These are phyloP conservation scores for Chrysanthemum lavandulifolium DNA, from an alignment of 129 eudicot species.

Conservation along the genomic window DNA sequence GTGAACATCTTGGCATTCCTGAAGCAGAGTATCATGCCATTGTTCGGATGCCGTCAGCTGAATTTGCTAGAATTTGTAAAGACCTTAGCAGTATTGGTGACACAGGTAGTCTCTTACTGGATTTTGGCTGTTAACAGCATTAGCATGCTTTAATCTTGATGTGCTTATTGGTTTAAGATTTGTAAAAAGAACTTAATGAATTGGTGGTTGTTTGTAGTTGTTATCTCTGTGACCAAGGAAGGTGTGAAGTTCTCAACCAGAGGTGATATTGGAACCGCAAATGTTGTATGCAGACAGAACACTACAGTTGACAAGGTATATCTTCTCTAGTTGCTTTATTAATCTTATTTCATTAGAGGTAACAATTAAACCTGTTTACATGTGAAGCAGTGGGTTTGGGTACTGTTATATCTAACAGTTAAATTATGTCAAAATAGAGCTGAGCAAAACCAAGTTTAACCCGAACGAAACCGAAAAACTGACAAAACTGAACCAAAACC, in stretches of 20 bases:
- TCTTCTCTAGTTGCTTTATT: background rate
- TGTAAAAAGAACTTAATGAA: background rate
- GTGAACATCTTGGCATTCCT: slow-evolving; percentile 92
- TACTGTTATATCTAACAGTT: background rate
- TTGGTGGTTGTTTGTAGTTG: slow-evolving; percentile 47
- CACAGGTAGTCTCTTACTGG: slow-evolving; percentile 48
- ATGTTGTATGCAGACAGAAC: slow-evolving; percentile 90
- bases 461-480: too few species aligned
- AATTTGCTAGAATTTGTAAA: slow-evolving; percentile 82
- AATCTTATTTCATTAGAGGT: background rate
- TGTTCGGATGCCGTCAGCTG: slow-evolving; percentile 87
- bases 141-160: background rate
- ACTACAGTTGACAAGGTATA: slow-evolving; percentile 89
- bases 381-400: background rate
- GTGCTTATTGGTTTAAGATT: background rate
- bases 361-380: background rate
- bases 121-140: background rate
- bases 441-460: too few species aligned
- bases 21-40: slow-evolving; percentile 91
- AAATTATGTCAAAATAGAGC: background rate
- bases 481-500: too few species aligned
- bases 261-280: slow-evolving; percentile 96
- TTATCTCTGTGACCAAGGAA: slow-evolving; percentile 97
- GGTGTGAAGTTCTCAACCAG: slow-evolving; percentile 96
- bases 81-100: slow-evolving; percentile 92